These are phyloP conservation scores for Xylariaceae sp. DNA, from an alignment of 2,329 filamentous ascomycete genomes.

Conservation along the genomic window DNA sequence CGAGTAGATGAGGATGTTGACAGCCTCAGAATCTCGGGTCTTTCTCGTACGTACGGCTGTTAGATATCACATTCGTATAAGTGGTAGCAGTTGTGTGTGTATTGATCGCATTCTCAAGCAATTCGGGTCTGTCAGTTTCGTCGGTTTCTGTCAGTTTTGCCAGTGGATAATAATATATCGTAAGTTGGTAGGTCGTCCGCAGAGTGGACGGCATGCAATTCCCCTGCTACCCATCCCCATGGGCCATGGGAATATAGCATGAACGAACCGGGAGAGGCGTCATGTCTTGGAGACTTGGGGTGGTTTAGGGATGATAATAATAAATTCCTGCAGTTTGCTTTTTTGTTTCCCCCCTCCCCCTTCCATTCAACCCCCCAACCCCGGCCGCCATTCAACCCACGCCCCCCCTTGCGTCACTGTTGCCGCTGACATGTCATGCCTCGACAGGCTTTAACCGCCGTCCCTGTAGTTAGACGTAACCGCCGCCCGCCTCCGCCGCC, in stretches of 20 bases:
- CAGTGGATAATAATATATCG: too few relatives aligned
- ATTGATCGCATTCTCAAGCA: too few relatives aligned
- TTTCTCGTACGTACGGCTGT: neutral
- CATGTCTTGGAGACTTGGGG: neutral
- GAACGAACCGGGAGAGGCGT: neutral
- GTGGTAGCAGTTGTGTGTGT: neutral
- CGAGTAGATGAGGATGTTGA: too few relatives aligned
- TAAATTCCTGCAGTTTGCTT: conserved; percentile 10
- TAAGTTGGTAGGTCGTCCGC: too few relatives aligned
- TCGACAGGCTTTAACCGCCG: neutral
- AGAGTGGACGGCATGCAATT: neutral
- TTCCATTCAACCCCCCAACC: neutral
- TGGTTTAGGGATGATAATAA: neutral
- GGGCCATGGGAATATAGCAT: neutral
- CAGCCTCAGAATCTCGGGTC: neutral
- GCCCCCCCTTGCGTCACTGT: conserved; percentile 7
- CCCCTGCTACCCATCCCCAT: neutral
- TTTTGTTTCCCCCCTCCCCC: neutral
- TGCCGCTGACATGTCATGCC: conserved; percentile 5
- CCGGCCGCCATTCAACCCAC: neutral
- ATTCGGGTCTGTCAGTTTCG: too few relatives aligned
- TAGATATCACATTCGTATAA: neutral
- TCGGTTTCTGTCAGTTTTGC: too few relatives aligned
- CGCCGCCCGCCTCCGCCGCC: conserved; percentile 9
- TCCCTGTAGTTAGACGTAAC: neutral